Conservation (phyloP, 2,329 filamentous ascomycete genomes). For the Immersiporthe knoxdaviesiana region DNA sequence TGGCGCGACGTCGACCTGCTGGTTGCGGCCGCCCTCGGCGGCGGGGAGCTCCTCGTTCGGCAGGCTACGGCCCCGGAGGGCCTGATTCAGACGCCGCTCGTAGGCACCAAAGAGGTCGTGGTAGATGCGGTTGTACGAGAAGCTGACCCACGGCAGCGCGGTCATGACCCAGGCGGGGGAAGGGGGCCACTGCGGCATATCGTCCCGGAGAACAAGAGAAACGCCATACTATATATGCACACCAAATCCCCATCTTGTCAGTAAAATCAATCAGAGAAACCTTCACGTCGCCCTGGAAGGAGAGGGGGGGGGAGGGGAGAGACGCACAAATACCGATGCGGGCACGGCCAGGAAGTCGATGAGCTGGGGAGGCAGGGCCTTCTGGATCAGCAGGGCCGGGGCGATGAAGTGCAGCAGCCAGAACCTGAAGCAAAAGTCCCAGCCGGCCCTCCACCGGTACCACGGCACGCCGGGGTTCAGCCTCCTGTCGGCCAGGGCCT, state of each 20-base stretch:
- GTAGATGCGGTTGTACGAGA: conserved; percentile 50
- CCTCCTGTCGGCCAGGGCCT: conserved; percentile 21
- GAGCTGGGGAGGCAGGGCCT: conserved; percentile 46
- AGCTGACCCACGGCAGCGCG: conserved; percentile 49
- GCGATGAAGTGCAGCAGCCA: conserved; percentile 49
- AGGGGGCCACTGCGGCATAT: conserved; percentile 57
- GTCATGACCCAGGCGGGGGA: conserved; percentile 55
- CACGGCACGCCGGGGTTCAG: conserved; percentile 16
- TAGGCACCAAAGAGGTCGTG: conserved; percentile 50
- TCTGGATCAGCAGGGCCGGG: conserved; percentile 49
- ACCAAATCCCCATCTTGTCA: conserved; percentile 9
- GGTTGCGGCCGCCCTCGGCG: conserved; percentile 20
- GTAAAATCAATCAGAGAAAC: neutral
- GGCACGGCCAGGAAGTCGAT: conserved; percentile 48
- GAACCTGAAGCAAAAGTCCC: conserved; percentile 32
- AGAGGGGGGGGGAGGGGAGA: neutral
- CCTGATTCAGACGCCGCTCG: conserved; percentile 53
- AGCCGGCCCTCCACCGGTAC: conserved; percentile 26
- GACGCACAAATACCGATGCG: conserved; percentile 46
- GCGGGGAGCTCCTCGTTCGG: conserved; percentile 32
- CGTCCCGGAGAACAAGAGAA: conserved; percentile 48
- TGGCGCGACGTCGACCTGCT: conserved; percentile 22
- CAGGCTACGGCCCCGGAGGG: conserved; percentile 43
- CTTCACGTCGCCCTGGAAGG: neutral
- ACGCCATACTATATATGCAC: conserved; percentile 48